These are phyloP conservation scores for Fusarium brevicatenulatum DNA, from an alignment of 2,329 filamentous ascomycete genomes.

Conservation along the genomic window DNA sequence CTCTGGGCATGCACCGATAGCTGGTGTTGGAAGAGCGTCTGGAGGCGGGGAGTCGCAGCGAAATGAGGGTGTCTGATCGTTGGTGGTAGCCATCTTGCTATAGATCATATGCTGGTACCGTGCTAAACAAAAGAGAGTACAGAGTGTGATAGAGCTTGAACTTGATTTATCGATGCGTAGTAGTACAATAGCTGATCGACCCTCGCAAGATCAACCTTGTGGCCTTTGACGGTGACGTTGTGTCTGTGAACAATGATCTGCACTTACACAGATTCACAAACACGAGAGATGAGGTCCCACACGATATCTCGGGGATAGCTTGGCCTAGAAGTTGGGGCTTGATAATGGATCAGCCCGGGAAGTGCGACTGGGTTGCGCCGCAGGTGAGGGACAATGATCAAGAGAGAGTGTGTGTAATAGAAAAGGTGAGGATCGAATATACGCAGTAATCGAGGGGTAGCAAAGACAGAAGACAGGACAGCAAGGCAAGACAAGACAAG, in stretches of 20 bases:
- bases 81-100: constrained; percentile 49
- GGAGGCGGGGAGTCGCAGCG: constrained; percentile 72
- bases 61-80: constrained; percentile 47
- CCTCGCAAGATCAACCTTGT: constrained; percentile 19
- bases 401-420: background rate
- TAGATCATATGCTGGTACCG: background rate
- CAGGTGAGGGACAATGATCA: background rate
- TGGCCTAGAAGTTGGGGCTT: constrained; percentile 7
- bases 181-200: constrained; percentile 1
- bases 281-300: constrained; percentile 31
- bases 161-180: constrained; percentile 6
- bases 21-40: constrained; percentile 69
- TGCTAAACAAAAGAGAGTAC: constrained; percentile 1
- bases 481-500: background rate
- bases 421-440: constrained; percentile 3
- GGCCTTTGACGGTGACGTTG: constrained; percentile 29
- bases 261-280: constrained; percentile 39
- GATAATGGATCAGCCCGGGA: constrained; percentile 1
- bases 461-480: constrained; percentile 14
- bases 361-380: background rate
- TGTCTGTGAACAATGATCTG: constrained; percentile 31
- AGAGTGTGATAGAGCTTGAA: constrained; percentile 4
- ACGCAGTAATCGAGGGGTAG: constrained; percentile 14
- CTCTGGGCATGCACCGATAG: constrained; percentile 67
- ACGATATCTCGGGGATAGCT: constrained; percentile 27